Evolutionary conservation across 73 alveolate genomes (phyloP).

Genomic region (Tetrahymena borealis): DNA sequence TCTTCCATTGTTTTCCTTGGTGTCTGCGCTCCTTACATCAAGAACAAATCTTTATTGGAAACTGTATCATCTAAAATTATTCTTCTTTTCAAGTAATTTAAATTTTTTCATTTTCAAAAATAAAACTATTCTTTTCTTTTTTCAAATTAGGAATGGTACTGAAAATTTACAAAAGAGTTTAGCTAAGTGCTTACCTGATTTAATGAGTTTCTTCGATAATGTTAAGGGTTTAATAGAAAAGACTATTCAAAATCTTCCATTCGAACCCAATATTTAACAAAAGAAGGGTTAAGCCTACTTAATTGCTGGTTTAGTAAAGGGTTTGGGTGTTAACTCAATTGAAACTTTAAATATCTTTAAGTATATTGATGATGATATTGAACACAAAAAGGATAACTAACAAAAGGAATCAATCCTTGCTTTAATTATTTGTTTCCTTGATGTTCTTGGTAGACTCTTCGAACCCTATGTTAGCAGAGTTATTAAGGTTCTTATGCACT

Average conservation of each 20-base stretch:
- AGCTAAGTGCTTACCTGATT: constrained; percentile 55
- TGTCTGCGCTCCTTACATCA: neutral
- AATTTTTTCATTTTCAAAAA: too few relatives aligned
- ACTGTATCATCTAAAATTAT: neutral
- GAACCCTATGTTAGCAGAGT: constrained; percentile 51
- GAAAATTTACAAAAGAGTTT: constrained; percentile 46
- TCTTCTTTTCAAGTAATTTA: neutral
- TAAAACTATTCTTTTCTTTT: too few relatives aligned
- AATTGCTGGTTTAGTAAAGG: constrained; percentile 66
- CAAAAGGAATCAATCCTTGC: constrained; percentile 45
- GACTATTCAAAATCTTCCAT: constrained; percentile 20
- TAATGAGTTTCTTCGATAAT: constrained; percentile 63
- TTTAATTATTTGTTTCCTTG: constrained; percentile 51
- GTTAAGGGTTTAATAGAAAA: constrained; percentile 46
- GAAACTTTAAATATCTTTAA: constrained; percentile 33
- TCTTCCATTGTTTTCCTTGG: neutral
- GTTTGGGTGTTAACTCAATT: constrained; percentile 48
- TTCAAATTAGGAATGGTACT: neutral
- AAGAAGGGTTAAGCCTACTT: constrained; percentile 62
- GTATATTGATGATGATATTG: constrained; percentile 32
- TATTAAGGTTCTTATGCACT: constrained; percentile 48
- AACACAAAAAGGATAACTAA: constrained; percentile 29
- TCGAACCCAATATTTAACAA: constrained; percentile 22
- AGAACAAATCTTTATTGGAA: neutral
- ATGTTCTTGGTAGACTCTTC: constrained; percentile 51